A percentile compares a stretch with the other conserved stretches of the same genome.
Conservation (phyloP, 139 green algal genomes). For the Nannochloris sp. region DNA sequence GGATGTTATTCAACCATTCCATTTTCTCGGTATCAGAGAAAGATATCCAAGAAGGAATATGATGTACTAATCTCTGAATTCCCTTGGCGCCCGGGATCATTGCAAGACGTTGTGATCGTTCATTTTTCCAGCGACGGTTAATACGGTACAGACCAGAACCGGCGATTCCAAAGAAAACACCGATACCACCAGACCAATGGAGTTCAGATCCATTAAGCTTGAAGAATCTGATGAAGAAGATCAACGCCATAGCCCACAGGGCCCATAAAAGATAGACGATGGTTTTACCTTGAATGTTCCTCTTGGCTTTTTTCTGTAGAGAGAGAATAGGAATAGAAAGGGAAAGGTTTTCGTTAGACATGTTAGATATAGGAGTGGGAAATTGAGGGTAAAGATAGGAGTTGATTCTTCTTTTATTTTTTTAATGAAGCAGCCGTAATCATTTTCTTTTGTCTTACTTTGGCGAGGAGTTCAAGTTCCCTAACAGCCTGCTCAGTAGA, state of each 20-base stretch:
- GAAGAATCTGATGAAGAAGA: not conserved
- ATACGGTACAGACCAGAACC: conserved; percentile 5
- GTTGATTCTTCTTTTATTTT: not conserved
- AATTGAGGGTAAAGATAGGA: not conserved
- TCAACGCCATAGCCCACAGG: conserved; percentile 6
- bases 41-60: conserved; percentile 65
- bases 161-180: conserved; percentile 5
- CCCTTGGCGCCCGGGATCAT: conserved; percentile 68
- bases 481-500: not conserved
- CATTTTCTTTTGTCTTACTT: not conserved
- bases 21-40: conserved; percentile 73
- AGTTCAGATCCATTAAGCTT: not conserved
- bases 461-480: not conserved
- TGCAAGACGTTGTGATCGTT: conserved; percentile 3
- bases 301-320: not conserved
- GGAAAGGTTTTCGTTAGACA: not conserved
- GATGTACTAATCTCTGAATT: conserved; percentile 55
- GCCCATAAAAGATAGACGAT: conserved; percentile 3
- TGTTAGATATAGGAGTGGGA: not conserved
- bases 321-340: not conserved
- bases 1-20: conserved; percentile 78
- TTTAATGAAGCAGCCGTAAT: not conserved
- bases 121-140: conserved; percentile 11
- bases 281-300: conserved; percentile 11
- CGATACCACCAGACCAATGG: not conserved